Evolutionary conservation across 805 yeast genomes (phyloP).

Genomic region (Tanozyma kutaoensis): DNA sequence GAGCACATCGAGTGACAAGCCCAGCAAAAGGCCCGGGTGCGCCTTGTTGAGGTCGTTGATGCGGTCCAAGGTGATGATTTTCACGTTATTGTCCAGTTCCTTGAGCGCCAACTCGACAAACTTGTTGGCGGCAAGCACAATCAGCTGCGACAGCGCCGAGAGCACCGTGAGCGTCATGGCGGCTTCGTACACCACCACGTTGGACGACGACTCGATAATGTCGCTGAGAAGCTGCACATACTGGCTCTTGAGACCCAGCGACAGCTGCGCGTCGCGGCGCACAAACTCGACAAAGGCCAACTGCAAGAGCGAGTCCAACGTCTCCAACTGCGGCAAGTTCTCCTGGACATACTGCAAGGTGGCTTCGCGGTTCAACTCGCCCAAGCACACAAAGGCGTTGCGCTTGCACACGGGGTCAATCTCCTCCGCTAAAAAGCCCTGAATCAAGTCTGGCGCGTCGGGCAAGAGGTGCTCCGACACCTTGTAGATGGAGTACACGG

Average conservation of each 20-base stretch:
- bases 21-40: conserved; percentile 76
- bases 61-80: conserved; percentile 81
- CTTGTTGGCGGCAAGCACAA: conserved; percentile 71
- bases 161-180: conserved; percentile 64
- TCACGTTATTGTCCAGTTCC: conserved; percentile 92
- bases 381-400: conserved; percentile 83
- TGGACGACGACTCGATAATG: conserved; percentile 54
- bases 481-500: conserved; percentile 68
- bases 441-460: conserved; percentile 83
- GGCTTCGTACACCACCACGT: conserved; percentile 81
- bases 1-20: conserved; percentile 72
- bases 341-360: conserved; percentile 76
- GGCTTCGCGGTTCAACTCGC: conserved; percentile 70
- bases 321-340: conserved; percentile 42
- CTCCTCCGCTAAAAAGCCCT: conserved; percentile 63
- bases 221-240: conserved; percentile 65
- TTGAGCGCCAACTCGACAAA: conserved; percentile 80
- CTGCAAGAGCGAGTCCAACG: conserved; percentile 74
- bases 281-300: conserved; percentile 86
- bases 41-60: conserved; percentile 60
- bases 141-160: conserved; percentile 46
- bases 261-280: conserved; percentile 52
- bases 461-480: conserved; percentile 84
- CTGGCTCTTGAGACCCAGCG: conserved; percentile 51
- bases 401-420: conserved; percentile 90